These are phyloP conservation scores for Uncinocarpus reesii DNA, from an alignment of 2,329 filamentous ascomycete species.

Conservation along the genomic window DNA sequence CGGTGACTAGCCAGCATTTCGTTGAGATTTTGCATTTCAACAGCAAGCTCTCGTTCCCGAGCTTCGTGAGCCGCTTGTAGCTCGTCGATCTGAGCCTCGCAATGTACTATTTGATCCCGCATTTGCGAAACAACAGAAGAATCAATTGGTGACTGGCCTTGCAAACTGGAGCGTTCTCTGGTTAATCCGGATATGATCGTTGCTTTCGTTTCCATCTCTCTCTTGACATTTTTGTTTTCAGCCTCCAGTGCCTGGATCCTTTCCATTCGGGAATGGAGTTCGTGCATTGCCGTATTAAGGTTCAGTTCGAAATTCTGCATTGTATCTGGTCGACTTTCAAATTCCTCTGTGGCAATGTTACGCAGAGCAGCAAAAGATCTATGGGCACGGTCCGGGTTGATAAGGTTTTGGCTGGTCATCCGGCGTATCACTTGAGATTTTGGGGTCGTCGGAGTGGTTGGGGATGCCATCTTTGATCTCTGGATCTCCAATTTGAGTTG, in stretches of 20 bases:
- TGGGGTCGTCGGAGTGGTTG: constrained; percentile 51
- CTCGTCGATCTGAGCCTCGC: constrained; percentile 65
- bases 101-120: constrained; percentile 78
- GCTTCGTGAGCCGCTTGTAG: constrained; percentile 62
- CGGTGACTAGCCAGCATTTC: constrained; percentile 38
- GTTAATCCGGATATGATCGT: constrained; percentile 90
- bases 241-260: constrained; percentile 81
- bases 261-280: constrained; percentile 76
- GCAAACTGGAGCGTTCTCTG: constrained; percentile 82
- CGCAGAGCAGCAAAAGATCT: constrained; percentile 81
- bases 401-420: constrained; percentile 82
- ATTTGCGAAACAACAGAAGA: constrained; percentile 82
- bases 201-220: constrained; percentile 95
- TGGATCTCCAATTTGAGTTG: constrained; percentile 79
- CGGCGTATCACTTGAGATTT: constrained; percentile 68
- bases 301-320: constrained; percentile 91
- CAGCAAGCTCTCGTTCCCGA: constrained; percentile 63
- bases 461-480: constrained; percentile 54
- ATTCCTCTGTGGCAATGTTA: constrained; percentile 77
- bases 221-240: constrained; percentile 71
- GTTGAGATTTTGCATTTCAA: constrained; percentile 61
- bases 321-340: constrained; percentile 68
- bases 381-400: constrained; percentile 73
- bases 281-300: constrained; percentile 82
- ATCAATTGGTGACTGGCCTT: constrained; percentile 68